Evolutionary conservation across 495 filamentous ascomycete species (phyloP).

Genomic region (Oleoguttula mirabilis): DNA sequence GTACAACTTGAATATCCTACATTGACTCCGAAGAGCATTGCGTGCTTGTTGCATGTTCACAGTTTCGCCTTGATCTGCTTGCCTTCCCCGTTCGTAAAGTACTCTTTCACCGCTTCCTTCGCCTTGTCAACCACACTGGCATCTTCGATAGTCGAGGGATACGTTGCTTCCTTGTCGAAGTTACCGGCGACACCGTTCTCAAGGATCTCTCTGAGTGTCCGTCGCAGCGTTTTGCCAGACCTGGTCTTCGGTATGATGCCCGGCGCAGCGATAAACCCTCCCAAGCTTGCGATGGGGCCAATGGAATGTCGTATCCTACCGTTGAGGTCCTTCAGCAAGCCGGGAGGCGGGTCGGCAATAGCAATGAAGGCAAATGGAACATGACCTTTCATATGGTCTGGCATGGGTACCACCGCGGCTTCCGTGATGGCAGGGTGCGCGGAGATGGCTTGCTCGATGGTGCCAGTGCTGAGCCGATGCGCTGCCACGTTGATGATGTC

Average conservation of each 20-base stretch:
- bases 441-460: slow-evolving; percentile 82
- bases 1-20: too few species aligned
- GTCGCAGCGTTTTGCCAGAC: slow-evolving; percentile 72
- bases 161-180: slow-evolving; percentile 39
- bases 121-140: slow-evolving; percentile 45
- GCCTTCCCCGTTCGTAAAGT: slow-evolving; percentile 35
- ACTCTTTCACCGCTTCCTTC: slow-evolving; percentile 41
- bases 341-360: slow-evolving; percentile 34
- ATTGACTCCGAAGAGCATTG: too few species aligned
- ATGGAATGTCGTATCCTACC: slow-evolving; percentile 54
- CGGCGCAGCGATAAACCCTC: slow-evolving; percentile 69
- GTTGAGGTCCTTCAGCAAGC: slow-evolving; percentile 45
- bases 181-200: slow-evolving; percentile 48
- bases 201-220: slow-evolving; percentile 68
- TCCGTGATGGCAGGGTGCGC: slow-evolving; percentile 67
- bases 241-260: slow-evolving; percentile 91
- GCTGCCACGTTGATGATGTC: slow-evolving; percentile 95
- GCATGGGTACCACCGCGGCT: slow-evolving; percentile 73
- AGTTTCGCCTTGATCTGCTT: slow-evolving; percentile 19
- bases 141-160: slow-evolving; percentile 53
- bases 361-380: slow-evolving; percentile 83
- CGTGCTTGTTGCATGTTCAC: too few species aligned
- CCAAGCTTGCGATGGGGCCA: slow-evolving; percentile 71
- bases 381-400: slow-evolving; percentile 75
- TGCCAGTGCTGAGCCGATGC: slow-evolving; percentile 77